Base-by-base conservation (phyloP, 805 yeast genomes). In the Wickerhamiella sergipiensis region DNA sequence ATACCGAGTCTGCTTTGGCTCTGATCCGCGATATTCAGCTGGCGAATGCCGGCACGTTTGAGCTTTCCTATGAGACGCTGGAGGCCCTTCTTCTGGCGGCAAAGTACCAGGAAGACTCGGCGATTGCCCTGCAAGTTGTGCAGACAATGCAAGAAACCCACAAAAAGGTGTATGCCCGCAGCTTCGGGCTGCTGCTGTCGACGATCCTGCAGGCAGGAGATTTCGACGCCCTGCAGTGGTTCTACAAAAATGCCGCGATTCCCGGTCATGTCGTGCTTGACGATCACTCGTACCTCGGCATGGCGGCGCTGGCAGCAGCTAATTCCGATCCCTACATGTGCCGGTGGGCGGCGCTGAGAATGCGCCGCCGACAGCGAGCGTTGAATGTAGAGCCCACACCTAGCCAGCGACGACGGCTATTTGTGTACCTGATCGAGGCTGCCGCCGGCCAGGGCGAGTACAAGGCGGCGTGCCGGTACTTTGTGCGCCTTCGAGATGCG, bases 201-300 rank as follows among this genome's bases (percentile, higher is more conserved):
- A 52, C 54, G 2, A 59, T 58, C 1, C 53, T 63, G 21, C 56
- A 57, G 24, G 47, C 46, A 7, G 33, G 40, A 17, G 56, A 61
- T 52, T 60, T 61, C 47, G 52, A 46, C 2, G 58, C 59, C 1
- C 52, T 64, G n/a, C 52, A 55, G 17, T 65, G 64, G 62, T 55
- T 60, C 17, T 54, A 55, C 51, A 51, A 55, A 15, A 45, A 52
- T 12, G 67, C 64, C 5, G 56, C 55, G 3, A 52, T 61, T 9
- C 65, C 67, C 3, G 68, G 67, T 9, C 47, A 51, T 13, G 53
- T 64, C 1, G 62, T 63, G 15, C 53, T 62, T n/a, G 66, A 62
- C 46, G 67, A 64, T 48, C 55, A 54, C 50, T 53, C 61, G 31
- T 61, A 59, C 48, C 43, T 54, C 31, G 48, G 57, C 8, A 55